Percentiles rank a stretch among this genome's conserved stretches.
Conservation (phyloP, 2,329 filamentous ascomycete species). For the Botryotinia narcissicola region DNA sequence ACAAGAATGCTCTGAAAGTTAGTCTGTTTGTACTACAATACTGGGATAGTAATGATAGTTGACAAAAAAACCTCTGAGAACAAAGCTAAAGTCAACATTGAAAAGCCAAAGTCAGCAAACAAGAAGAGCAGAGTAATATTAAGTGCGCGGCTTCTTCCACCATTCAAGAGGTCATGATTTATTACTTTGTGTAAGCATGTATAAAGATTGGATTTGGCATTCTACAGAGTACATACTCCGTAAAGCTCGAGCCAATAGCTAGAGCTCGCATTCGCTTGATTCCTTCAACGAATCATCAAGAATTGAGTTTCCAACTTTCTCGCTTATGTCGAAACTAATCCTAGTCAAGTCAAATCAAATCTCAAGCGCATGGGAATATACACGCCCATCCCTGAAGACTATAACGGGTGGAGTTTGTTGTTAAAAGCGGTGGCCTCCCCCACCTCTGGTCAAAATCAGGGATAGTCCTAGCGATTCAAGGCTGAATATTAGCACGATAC, state of each 20-base stretch:
- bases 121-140: background rate
- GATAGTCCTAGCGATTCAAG: constrained; percentile 28
- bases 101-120: background rate
- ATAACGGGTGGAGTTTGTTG: constrained; percentile 15
- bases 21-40: background rate
- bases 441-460: constrained; percentile 15
- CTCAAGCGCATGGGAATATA: constrained; percentile 19
- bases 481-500: constrained; percentile 29
- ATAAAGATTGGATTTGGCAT: background rate
- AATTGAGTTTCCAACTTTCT: background rate
- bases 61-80: background rate
- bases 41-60: background rate
- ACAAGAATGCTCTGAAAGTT: background rate
- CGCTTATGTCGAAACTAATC: background rate
- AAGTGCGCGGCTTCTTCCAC: background rate
- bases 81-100: background rate
- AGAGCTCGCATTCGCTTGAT: background rate
- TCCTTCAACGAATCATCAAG: constrained; percentile 12
- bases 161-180: background rate
- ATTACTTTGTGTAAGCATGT: background rate
- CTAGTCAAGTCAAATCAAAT: constrained; percentile 8
- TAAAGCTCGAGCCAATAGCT: background rate
- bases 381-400: background rate
- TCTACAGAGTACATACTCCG: background rate
- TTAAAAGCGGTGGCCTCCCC: constrained; percentile 10